A percentile compares a stretch with the other conserved stretches of the same genome.
Conservation (phyloP, 2,329 filamentous ascomycete genomes). For the Fusarium hainanense region DNA sequence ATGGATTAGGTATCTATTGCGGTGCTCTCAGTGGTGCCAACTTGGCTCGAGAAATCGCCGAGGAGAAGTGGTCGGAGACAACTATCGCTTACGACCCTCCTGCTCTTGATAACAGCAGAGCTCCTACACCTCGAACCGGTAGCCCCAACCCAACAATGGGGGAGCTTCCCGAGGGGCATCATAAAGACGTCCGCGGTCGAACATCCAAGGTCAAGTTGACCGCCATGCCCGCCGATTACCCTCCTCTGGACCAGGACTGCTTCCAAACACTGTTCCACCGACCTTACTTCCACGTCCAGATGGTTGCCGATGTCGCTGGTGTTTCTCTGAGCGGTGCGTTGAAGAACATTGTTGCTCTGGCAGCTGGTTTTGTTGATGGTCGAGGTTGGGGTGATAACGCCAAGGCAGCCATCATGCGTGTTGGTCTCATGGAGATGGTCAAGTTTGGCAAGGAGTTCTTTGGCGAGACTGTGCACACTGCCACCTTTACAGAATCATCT, state of each 20-base stretch:
- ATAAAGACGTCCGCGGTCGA: conserved; percentile 76
- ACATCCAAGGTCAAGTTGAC: conserved; percentile 76
- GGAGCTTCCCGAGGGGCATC: conserved; percentile 67
- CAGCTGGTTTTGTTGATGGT: conserved; percentile 94
- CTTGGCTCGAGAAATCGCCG: conserved; percentile 93
- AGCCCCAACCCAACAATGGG: conserved; percentile 63
- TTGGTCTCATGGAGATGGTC: conserved; percentile 96
- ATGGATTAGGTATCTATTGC: conserved; percentile 93
- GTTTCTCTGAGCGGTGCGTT: conserved; percentile 93
- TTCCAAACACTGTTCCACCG: conserved; percentile 92
- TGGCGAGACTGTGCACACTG: conserved; percentile 78
- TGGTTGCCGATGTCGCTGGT: conserved; percentile 95
- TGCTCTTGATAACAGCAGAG: conserved; percentile 80
- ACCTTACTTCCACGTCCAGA: conserved; percentile 95
- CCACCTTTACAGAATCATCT: conserved; percentile 96
- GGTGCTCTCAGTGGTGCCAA: conserved; percentile 96
- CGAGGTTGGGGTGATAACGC: conserved; percentile 98
- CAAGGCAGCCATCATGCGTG: conserved; percentile 98
- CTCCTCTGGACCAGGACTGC: conserved; percentile 84
- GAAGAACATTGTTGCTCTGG: conserved; percentile 96
- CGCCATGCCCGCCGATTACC: conserved; percentile 83
- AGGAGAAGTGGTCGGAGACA: conserved; percentile 96
- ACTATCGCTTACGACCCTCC: conserved; percentile 97
- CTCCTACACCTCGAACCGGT: conserved; percentile 65
- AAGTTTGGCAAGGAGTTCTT: conserved; percentile 96